Evolutionary conservation across 2,329 filamentous ascomycete genomes (phyloP), one percentile per base, ranked within the genome.

Genomic region (Teratosphaeria pseudoeucalypti): DNA sequence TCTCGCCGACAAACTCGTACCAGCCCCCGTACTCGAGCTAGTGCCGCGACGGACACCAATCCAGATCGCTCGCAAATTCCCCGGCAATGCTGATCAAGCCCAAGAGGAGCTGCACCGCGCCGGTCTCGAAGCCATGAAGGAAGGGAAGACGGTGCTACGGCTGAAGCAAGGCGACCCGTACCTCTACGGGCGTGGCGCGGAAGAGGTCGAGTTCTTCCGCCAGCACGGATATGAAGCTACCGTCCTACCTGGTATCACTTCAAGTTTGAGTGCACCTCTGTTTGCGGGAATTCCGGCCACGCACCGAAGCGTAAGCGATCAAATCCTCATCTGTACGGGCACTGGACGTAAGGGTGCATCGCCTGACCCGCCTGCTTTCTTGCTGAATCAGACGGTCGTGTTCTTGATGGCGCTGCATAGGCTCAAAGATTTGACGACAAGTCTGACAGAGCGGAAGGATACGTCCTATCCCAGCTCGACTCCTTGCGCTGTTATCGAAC

Each of bases 161-260:
- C 79, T 99, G 53, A 99, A 99, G 77, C 94, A 99, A 73, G 94
- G 94, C 54, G 94, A 99, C 69, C 94, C 94, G 0, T 99, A 95
- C 74, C 84, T 99, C 47, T 99, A 97, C 74, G 94, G 94, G 47
- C 86, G 94, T 47, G 94, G 94, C 59, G 94, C 90, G 37, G 94
- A 99, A 73, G 94, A 99, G 73, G 89, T 90, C 47, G 83, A 85
- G 34, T 96, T 89, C 72, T 96, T 99, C 79, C 79, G 85, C 2
- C 76, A 77, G 2, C 81, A 87, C 55, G 90, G 91, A 1, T 86
- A 87, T 60, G 81, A 80, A 5, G 67, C 72, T 16, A 76, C 82
- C 0, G 92, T 99, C 0, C 78, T 99, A 2, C 94, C 94, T 0
- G 94, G 94, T 0, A 88, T 99, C 52, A 97, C 94, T 0, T 92